Conservation (phyloP, 129 eudicot genomes). For the Arctium lappa region DNA sequence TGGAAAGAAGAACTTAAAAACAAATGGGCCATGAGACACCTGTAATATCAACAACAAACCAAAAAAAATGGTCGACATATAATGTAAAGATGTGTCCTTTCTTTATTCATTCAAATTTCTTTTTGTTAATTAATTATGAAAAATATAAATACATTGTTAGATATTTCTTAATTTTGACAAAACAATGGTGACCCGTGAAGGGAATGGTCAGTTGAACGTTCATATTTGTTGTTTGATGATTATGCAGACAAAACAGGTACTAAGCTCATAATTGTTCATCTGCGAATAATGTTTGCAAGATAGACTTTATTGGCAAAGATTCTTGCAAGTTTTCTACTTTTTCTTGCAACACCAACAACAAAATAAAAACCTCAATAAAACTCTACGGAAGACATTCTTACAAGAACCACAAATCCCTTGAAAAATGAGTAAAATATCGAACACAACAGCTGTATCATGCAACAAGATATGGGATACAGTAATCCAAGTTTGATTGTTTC, state of each 20-base stretch:
- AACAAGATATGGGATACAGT: no score
- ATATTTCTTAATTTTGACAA: constrained; percentile 6
- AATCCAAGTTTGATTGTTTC: not conserved
- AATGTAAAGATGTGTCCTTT: constrained; percentile 32
- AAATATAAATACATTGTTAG: not conserved
- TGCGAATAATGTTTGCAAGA: no score
- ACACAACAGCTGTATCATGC: not conserved
- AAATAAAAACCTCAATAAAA: not conserved
- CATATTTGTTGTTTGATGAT: not conserved
- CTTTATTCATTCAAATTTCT: constrained; percentile 18
- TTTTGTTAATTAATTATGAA: constrained; percentile 7
- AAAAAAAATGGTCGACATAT: constrained; percentile 26
- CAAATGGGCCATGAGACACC: constrained; percentile 33
- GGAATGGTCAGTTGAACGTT: not conserved
- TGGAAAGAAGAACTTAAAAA: constrained; percentile 10
- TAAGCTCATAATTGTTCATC: no score
- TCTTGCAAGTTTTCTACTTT: no score
- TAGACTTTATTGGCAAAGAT: no score
- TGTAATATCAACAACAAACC: constrained; percentile 25
- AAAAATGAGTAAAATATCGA: no score
- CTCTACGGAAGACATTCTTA: not conserved
- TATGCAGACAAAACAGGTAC: not conserved
- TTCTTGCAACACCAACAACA: not conserved
- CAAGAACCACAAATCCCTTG: not conserved
- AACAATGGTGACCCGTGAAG: not conserved